Conservation (phyloP, 441 rosid genomes). For the Syzygium malaccense region DNA sequence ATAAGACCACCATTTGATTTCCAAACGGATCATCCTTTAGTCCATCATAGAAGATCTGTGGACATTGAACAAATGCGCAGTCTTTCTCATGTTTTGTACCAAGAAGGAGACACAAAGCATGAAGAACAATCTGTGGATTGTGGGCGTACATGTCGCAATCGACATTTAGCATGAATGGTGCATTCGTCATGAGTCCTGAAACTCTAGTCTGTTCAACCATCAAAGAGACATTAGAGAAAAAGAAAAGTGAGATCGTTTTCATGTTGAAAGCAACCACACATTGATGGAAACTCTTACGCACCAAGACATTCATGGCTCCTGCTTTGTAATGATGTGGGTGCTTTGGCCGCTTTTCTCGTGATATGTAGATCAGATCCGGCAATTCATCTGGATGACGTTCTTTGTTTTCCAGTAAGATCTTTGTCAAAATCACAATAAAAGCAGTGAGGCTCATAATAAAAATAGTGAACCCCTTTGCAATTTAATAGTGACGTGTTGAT, state of each 20-base stretch:
- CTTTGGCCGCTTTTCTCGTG: constrained; percentile 57
- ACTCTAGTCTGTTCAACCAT: constrained; percentile 38
- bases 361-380: constrained; percentile 55
- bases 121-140: constrained; percentile 24
- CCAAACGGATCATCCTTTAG: constrained; percentile 35
- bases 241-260: not conserved
- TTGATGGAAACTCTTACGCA: constrained; percentile 8
- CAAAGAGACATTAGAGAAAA: not conserved
- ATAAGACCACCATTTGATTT: constrained; percentile 7
- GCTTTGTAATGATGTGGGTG: constrained; percentile 61
- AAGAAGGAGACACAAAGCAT: constrained; percentile 36
- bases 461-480: not conserved
- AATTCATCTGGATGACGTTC: constrained; percentile 22
- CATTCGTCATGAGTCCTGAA: constrained; percentile 59
- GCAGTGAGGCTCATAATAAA: not conserved
- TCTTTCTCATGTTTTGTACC: constrained; percentile 10
- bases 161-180: constrained; percentile 45
- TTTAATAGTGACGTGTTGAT: not conserved
- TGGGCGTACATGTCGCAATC: constrained; percentile 51
- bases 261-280: not conserved
- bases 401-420: constrained; percentile 33
- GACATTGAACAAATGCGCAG: constrained; percentile 31
- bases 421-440: not conserved
- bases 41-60: constrained; percentile 32
- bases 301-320: constrained; percentile 78